Percentiles rank a stretch among this genome's conserved stretches.
These are phyloP conservation scores for Hydnum rufescens DNA, from an alignment of 768 basidiomycete species.

Conservation along the genomic window DNA sequence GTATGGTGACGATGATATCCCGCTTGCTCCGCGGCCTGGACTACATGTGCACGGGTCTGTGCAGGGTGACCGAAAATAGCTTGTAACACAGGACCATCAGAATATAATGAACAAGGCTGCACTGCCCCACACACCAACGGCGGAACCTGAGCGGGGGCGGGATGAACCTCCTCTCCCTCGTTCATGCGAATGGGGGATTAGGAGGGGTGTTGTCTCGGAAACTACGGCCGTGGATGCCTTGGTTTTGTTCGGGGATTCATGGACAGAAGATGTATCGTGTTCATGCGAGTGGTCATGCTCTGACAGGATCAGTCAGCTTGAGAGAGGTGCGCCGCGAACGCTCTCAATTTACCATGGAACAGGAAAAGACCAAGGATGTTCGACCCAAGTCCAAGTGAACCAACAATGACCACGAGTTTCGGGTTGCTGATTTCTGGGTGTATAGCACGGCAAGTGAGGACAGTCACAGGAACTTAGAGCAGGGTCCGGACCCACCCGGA, in stretches of 20 bases:
- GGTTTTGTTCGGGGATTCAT: constrained; percentile 7
- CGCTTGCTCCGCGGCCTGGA: constrained; percentile 70
- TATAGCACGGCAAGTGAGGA: constrained; percentile 5
- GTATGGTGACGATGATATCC: constrained; percentile 2
- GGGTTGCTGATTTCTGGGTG: constrained; percentile 75
- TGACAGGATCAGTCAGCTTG: constrained; percentile 14
- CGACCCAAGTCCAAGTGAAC: constrained; percentile 69
- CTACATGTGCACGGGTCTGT: constrained; percentile 23
- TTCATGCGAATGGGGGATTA: neutral
- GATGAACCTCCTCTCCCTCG: constrained; percentile 1
- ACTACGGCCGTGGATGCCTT: neutral
- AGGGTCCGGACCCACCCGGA: constrained; percentile 32
- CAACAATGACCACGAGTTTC: constrained; percentile 73
- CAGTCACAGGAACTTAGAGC: neutral
- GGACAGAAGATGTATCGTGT: constrained; percentile 22
- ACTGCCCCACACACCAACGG: neutral
- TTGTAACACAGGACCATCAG: neutral
- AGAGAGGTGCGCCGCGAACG: constrained; percentile 1
- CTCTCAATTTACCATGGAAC: constrained; percentile 57
- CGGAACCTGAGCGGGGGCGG: constrained; percentile 18
- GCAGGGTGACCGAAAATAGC: constrained; percentile 34
- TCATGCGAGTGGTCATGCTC: constrained; percentile 51
- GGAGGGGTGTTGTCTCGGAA: constrained; percentile 4
- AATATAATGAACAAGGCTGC: neutral
- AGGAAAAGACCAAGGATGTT: constrained; percentile 87